These are phyloP conservation scores for Fusarium papillatum DNA, from an alignment of 2,329 filamentous ascomycete species.

Conservation along the genomic window DNA sequence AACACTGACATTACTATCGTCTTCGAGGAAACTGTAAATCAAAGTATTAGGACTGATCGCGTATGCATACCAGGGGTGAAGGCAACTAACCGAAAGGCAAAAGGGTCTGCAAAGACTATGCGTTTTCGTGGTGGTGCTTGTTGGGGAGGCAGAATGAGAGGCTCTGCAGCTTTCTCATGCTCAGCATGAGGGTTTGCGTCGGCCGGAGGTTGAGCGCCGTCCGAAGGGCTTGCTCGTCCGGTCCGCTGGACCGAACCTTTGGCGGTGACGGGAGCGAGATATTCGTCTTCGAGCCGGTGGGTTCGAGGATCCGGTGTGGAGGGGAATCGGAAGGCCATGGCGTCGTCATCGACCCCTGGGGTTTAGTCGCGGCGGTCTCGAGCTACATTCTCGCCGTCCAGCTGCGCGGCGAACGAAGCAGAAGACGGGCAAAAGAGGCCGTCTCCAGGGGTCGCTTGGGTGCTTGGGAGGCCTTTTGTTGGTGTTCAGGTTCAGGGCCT, in stretches of 20 bases:
- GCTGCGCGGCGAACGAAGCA: slow-evolving; percentile 26
- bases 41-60: slow-evolving; percentile 18
- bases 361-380: slow-evolving; percentile 27
- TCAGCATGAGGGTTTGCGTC: slow-evolving; percentile 35
- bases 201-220: slow-evolving; percentile 32
- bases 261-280: slow-evolving; percentile 26
- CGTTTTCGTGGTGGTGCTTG: slow-evolving; percentile 52
- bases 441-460: slow-evolving; percentile 20
- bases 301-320: slow-evolving; percentile 39
- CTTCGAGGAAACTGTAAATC: slow-evolving; percentile 78
- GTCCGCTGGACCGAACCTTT: slow-evolving; percentile 38
- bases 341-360: slow-evolving; percentile 45
- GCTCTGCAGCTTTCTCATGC: slow-evolving; percentile 30
- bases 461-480: slow-evolving; percentile 27
- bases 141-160: slow-evolving; percentile 19
- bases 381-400: slow-evolving; percentile 43
- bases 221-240: slow-evolving; percentile 37
- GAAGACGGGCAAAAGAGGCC: slow-evolving; percentile 21
- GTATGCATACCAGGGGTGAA: not conserved
- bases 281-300: slow-evolving; percentile 45
- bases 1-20: slow-evolving; percentile 82
- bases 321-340: slow-evolving; percentile 56
- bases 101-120: slow-evolving; percentile 70
- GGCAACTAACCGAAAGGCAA: slow-evolving; percentile 65
- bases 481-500: slow-evolving; percentile 32